A percentile compares a stretch with the other conserved stretches of the same genome.
phyloP scores from a whole-genome alignment of 2,329 filamentous ascomycete species.

The Penicillium sp. region DNA sequence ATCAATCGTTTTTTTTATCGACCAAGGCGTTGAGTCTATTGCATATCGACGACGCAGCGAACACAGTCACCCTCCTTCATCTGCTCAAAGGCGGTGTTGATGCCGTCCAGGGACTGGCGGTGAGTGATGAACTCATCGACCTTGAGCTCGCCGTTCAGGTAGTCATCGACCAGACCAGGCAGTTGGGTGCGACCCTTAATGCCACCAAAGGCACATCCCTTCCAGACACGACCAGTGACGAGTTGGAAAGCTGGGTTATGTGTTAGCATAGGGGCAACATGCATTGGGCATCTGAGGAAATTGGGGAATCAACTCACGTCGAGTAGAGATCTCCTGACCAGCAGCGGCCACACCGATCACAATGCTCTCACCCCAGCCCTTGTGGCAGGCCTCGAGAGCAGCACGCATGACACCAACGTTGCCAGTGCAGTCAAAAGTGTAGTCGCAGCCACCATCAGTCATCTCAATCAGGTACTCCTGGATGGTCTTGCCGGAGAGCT shows the following conservation, averaged over 20 bases:
- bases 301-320: conserved; percentile 66
- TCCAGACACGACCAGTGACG: conserved; percentile 96
- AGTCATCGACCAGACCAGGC: conserved; percentile 81
- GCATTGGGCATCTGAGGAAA: conserved; percentile 8
- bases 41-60: conserved; percentile 79
- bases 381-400: conserved; percentile 96
- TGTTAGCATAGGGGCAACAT: conserved; percentile 6
- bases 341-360: conserved; percentile 96
- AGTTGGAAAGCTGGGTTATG: conserved; percentile 82
- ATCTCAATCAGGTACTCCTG: conserved; percentile 93
- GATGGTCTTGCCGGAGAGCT: conserved; percentile 72
- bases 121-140: conserved; percentile 99
- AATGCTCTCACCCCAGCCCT: conserved; percentile 98
- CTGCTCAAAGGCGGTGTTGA: conserved; percentile 85
- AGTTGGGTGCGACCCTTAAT: conserved; percentile 97
- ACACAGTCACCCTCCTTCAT: conserved; percentile 99
- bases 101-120: conserved; percentile 74
- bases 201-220: conserved; percentile 94
- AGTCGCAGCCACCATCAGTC: conserved; percentile 97
- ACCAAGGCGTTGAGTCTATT: conserved; percentile 16
- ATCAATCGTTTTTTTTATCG: conserved; percentile 11
- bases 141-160: conserved; percentile 86
- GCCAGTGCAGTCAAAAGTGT: conserved; percentile 98
- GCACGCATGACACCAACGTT: conserved; percentile 95
- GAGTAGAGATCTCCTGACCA: conserved; percentile 89